Conservation (phyloP, 148 eudicot genomes). For the Chenopodium berlandieri region DNA sequence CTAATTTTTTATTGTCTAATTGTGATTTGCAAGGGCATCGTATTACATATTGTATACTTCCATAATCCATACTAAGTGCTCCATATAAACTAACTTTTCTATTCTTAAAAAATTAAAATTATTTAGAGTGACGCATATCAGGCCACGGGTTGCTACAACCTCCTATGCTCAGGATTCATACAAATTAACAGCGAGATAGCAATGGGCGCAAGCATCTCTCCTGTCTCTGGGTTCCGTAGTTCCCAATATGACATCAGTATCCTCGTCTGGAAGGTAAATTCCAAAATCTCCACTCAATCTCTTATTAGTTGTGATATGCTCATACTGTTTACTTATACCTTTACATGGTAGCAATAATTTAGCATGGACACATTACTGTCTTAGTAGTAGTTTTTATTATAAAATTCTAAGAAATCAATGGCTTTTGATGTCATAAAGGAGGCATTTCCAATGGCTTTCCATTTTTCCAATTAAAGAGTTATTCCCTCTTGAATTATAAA, state of each 20-base stretch:
- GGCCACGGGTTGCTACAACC: conserved; percentile 97
- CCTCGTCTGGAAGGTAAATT: conserved; percentile 94
- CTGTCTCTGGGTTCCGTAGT: conserved; percentile 70
- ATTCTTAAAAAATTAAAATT: neutral
- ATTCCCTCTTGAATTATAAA: conserved; percentile 18
- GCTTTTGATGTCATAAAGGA: conserved; percentile 26
- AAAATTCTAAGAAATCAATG: conserved; percentile 10
- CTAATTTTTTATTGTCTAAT: neutral
- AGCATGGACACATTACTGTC: neutral
- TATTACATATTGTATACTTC: neutral
- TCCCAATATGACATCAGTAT: conserved; percentile 96
- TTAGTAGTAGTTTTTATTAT: neutral
- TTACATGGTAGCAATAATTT: conserved; percentile 11
- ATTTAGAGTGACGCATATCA: conserved; percentile 98
- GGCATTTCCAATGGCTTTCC: conserved; percentile 27
- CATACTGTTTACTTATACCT: neutral
- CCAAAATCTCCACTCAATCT: conserved; percentile 22
- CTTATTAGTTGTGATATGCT: neutral
- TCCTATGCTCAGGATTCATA: conserved; percentile 95
- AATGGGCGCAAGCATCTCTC: conserved; percentile 99
- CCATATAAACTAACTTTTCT: too few species aligned
- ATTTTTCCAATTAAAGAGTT: conserved; percentile 22
- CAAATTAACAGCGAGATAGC: conserved; percentile 91
- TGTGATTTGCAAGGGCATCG: neutral
- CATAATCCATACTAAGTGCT: too few species aligned